Percentiles rank a stretch among this genome's conserved stretches.
Evolutionary conservation across 2,329 filamentous ascomycete genomes (phyloP).

Genomic region (Trichoderma lentiforme): DNA sequence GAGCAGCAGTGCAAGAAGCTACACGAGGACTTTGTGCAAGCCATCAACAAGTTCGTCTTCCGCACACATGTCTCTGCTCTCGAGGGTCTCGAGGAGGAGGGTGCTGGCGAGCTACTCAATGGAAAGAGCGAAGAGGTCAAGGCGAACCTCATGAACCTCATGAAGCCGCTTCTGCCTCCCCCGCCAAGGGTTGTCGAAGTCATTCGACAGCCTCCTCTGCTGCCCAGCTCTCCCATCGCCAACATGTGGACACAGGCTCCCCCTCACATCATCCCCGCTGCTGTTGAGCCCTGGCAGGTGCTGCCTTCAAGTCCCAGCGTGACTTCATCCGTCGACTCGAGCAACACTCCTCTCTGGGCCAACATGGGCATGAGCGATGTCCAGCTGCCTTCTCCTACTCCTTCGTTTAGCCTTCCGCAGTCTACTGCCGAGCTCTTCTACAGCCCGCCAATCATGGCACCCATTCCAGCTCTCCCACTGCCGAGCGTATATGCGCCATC

Average conservation of each 20-base stretch:
- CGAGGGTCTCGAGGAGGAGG: constrained; percentile 95
- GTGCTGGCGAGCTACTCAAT: constrained; percentile 85
- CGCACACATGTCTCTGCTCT: constrained; percentile 83
- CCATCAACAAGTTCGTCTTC: constrained; percentile 96
- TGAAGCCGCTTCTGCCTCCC: constrained; percentile 81
- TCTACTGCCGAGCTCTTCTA: constrained; percentile 74
- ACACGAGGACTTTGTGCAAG: constrained; percentile 93
- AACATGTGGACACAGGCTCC: constrained; percentile 79
- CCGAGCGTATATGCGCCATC: constrained; percentile 77
- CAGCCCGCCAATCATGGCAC: constrained; percentile 70
- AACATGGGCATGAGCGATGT: constrained; percentile 72
- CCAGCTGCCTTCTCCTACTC: constrained; percentile 73
- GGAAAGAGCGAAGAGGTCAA: constrained; percentile 94
- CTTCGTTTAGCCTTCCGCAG: constrained; percentile 71
- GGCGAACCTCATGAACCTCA: constrained; percentile 75
- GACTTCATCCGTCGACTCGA: constrained; percentile 66
- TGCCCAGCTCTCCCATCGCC: constrained; percentile 76
- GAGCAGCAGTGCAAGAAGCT: constrained; percentile 94
- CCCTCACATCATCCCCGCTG: constrained; percentile 58
- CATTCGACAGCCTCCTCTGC: constrained; percentile 77
- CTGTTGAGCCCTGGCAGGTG: constrained; percentile 85
- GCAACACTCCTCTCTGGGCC: constrained; percentile 71
- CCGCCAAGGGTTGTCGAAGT: constrained; percentile 87
- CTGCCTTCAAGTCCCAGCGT: constrained; percentile 84
- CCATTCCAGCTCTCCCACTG: constrained; percentile 73